Evolutionary conservation across 2,329 filamentous ascomycete genomes (phyloP).

Genomic region (Claviceps arundinis): DNA sequence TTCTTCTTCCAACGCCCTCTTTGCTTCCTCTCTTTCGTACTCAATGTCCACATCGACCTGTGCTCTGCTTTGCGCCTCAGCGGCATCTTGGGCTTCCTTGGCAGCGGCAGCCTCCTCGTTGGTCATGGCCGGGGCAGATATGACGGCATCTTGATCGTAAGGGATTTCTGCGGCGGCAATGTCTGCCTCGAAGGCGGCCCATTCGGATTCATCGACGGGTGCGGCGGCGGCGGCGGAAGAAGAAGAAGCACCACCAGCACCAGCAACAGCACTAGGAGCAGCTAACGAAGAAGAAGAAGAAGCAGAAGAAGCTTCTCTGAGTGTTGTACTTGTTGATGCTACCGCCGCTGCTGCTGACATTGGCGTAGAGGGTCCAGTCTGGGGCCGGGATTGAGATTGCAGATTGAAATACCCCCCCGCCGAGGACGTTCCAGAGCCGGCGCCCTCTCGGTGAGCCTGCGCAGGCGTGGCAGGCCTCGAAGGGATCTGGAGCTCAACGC

Average conservation of each 20-base stretch:
- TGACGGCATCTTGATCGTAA: slow-evolving; percentile 39
- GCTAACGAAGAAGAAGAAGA: slow-evolving; percentile 8
- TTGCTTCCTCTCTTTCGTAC: slow-evolving; percentile 65
- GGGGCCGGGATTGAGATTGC: slow-evolving; percentile 1
- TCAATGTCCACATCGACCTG: slow-evolving; percentile 42
- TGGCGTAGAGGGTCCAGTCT: slow-evolving; percentile 6
- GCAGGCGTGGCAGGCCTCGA: slow-evolving; percentile 48
- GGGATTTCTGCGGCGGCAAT: slow-evolving; percentile 39
- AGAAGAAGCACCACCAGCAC: neutral
- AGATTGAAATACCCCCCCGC: slow-evolving; percentile 13
- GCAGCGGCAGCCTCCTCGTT: slow-evolving; percentile 47
- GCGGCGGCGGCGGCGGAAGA: slow-evolving; percentile 9
- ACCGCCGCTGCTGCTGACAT: slow-evolving; percentile 18
- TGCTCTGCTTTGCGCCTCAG: slow-evolving; percentile 38
- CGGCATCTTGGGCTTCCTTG: slow-evolving; percentile 34
- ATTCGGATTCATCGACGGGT: slow-evolving; percentile 58
- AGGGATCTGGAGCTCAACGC: slow-evolving; percentile 49
- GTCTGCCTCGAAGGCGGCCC: slow-evolving; percentile 78
- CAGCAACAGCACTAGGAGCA: slow-evolving; percentile 9
- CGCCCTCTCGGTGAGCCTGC: slow-evolving; percentile 24
- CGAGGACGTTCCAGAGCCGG: slow-evolving; percentile 24
- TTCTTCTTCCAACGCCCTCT: slow-evolving; percentile 58
- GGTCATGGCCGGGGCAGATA: slow-evolving; percentile 55
- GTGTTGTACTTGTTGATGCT: slow-evolving; percentile 3
- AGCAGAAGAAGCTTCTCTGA: neutral